Conservation (phyloP, 371 early-diverging fungal genomes). For the Lichtheimia ramosa region DNA sequence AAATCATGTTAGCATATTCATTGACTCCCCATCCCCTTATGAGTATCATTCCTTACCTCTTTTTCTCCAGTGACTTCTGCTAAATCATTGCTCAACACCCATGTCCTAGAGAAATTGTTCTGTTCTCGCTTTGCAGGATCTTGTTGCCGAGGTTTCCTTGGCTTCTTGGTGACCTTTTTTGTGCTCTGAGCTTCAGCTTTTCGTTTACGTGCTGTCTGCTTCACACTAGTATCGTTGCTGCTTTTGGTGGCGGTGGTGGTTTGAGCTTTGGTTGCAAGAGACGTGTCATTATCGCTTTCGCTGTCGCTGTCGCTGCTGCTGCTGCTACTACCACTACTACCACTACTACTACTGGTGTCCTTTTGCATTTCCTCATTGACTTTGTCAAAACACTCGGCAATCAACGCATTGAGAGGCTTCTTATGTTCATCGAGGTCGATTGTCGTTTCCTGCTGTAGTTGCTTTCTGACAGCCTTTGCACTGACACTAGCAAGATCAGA, state of each 20-base stretch:
- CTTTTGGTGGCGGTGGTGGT: neutral
- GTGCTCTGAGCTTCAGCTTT: conserved; percentile 6
- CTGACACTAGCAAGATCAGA: conserved; percentile 49
- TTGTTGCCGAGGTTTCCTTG: conserved; percentile 5
- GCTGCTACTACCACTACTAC: neutral
- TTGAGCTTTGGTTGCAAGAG: neutral
- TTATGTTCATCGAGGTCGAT: conserved; percentile 31
- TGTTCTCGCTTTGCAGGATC: conserved; percentile 11
- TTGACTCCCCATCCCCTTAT: no score
- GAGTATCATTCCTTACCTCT: conserved; percentile 18
- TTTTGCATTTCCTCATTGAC: conserved; percentile 8
- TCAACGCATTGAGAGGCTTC: conserved; percentile 35
- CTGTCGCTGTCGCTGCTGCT: conserved; percentile 8
- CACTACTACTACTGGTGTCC: neutral
- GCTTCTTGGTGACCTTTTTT: conserved; percentile 8
- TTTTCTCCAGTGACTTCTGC: conserved; percentile 25
- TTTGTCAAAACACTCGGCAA: conserved; percentile 27
- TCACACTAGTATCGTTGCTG: neutral
- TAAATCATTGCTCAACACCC: conserved; percentile 28
- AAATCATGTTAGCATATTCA: no score
- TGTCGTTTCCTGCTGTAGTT: conserved; percentile 37
- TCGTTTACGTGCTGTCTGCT: conserved; percentile 3
- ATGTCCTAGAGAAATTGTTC: conserved; percentile 23
- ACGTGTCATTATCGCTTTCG: neutral
- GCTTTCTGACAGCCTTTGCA: conserved; percentile 50